phyloP scores from a whole-genome alignment of 495 filamentous ascomycete genomes.

The Parachaetomium inaequale region DNA sequence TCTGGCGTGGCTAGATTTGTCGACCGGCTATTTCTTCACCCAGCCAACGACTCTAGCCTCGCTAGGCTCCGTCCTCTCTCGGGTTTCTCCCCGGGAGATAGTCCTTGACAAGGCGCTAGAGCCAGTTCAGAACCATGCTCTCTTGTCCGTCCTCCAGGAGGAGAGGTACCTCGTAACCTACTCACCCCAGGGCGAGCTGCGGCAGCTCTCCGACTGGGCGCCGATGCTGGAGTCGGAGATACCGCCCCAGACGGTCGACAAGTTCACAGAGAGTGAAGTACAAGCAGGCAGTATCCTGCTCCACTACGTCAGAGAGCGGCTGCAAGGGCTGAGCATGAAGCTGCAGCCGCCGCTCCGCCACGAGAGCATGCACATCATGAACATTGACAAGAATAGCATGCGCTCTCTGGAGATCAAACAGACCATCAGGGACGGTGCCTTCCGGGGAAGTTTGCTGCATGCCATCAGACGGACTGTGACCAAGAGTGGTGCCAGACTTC shows the following conservation, averaged over 20 bases:
- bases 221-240: conserved; percentile 69
- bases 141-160: conserved; percentile 49
- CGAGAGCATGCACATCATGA: conserved; percentile 72
- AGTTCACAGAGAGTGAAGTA: conserved; percentile 52
- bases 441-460: conserved; percentile 82
- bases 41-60: conserved; percentile 70
- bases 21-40: conserved; percentile 89
- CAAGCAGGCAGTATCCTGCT: conserved; percentile 71
- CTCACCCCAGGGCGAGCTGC: conserved; percentile 41
- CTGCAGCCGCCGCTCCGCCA: conserved; percentile 77
- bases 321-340: conserved; percentile 77
- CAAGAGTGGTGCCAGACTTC: conserved; percentile 78
- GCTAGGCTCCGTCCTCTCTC: conserved; percentile 71
- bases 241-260: conserved; percentile 38
- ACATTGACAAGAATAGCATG: conserved; percentile 86
- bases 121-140: conserved; percentile 40
- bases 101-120: conserved; percentile 65
- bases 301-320: conserved; percentile 72
- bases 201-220: conserved; percentile 63
- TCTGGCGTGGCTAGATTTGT: conserved; percentile 90
- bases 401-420: conserved; percentile 82
- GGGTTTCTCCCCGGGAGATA: conserved; percentile 81
- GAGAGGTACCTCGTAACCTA: conserved; percentile 59
- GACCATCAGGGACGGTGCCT: conserved; percentile 70
- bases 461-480: conserved; percentile 85